A percentile compares a stretch with the other conserved stretches of the same genome.
These are phyloP conservation scores for Nemania sp. DNA, from an alignment of 2,329 filamentous ascomycete genomes.

Conservation along the genomic window DNA sequence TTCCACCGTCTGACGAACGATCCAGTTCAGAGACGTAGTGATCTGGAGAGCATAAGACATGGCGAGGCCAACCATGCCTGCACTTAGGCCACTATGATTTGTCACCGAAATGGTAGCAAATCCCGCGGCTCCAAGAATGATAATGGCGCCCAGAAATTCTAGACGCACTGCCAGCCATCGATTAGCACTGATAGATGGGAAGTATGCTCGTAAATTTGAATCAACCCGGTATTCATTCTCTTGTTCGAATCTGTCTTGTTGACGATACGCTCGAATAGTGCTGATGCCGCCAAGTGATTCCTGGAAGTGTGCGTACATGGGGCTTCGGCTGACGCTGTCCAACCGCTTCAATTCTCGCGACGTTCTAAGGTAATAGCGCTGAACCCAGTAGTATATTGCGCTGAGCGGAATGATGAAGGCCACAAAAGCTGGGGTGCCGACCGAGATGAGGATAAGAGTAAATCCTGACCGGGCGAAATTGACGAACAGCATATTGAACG, in stretches of 20 bases:
- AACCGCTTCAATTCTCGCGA: constrained; percentile 95
- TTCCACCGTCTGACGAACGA: constrained; percentile 96
- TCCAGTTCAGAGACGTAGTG: constrained; percentile 97
- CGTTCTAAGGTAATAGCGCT: constrained; percentile 94
- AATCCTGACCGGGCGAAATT: constrained; percentile 77
- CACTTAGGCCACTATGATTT: constrained; percentile 62
- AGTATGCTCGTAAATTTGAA: constrained; percentile 90
- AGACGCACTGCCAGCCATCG: constrained; percentile 93
- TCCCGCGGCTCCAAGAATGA: constrained; percentile 84
- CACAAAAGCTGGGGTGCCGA: constrained; percentile 78
- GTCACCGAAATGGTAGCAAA: constrained; percentile 82
- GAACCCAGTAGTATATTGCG: constrained; percentile 85
- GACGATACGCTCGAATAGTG: constrained; percentile 92
- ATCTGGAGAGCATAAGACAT: constrained; percentile 99
- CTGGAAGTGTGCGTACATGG: constrained; percentile 98
- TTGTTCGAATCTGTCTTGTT: constrained; percentile 81
- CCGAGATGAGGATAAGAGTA: constrained; percentile 83
- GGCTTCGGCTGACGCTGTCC: constrained; percentile 92
- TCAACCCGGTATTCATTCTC: constrained; percentile 99
- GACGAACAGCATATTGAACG: constrained; percentile 94
- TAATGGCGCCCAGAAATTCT: constrained; percentile 92
- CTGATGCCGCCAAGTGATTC: constrained; percentile 92
- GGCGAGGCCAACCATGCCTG: constrained; percentile 83
- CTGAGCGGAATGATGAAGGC: constrained; percentile 79
- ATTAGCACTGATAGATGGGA: constrained; percentile 91